phyloP scores from a whole-genome alignment of 371 early-diverging fungal genomes.

The Lichtheimia ramosa region DNA sequence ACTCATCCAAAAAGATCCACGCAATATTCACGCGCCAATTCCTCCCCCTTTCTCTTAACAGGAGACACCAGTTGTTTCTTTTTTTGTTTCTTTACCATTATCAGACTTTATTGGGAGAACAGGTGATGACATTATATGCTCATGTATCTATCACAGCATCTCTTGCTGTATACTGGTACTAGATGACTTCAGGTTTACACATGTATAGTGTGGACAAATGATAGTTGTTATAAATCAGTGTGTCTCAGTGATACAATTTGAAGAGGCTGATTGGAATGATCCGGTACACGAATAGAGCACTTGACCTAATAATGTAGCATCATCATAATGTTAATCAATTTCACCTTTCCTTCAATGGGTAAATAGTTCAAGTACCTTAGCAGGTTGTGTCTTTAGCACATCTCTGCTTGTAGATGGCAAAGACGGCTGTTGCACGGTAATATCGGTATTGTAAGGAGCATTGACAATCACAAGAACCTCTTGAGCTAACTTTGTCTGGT shows the following conservation, averaged over 20 bases:
- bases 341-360: not conserved
- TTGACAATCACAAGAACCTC: slow-evolving; percentile 36
- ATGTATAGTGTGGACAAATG: not conserved
- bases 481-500: slow-evolving; percentile 29
- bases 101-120: not conserved
- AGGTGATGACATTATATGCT: too few species aligned
- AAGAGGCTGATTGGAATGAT: slow-evolving; percentile 24
- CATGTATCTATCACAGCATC: too few species aligned
- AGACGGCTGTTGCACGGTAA: slow-evolving; percentile 26
- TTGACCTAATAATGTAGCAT: slow-evolving; percentile 14
- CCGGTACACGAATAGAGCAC: slow-evolving; percentile 36
- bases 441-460: slow-evolving; percentile 39
- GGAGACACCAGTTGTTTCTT: not conserved
- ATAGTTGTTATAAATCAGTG: not conserved
- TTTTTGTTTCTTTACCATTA: not conserved
- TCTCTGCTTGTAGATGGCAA: slow-evolving; percentile 5
- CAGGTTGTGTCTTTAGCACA: not conserved
- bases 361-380: too few species aligned
- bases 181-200: not conserved
- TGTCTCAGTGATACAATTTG: slow-evolving; percentile 25
- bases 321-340: not conserved
- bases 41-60: not conserved
- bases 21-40: not conserved
- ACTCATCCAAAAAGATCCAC: too few species aligned
- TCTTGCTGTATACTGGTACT: not conserved